Evolutionary conservation across 495 filamentous ascomycete genomes (phyloP).

Genomic region (Hyaloscypha bicolor): DNA sequence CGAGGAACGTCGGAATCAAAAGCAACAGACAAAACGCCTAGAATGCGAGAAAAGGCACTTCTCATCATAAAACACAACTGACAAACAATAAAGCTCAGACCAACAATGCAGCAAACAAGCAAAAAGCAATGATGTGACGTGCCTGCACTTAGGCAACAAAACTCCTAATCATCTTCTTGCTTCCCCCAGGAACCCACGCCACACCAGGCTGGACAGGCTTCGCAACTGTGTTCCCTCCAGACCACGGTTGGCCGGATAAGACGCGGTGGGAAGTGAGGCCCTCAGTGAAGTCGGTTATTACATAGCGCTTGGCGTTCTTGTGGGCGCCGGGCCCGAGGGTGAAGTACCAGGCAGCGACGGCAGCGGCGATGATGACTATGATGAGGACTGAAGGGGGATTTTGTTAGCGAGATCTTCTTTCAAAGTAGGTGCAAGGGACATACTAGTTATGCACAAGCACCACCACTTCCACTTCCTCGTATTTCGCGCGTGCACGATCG

Average conservation of each 20-base stretch:
- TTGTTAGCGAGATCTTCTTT: constrained; percentile 21
- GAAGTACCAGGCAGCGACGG: constrained; percentile 42
- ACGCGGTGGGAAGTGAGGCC: constrained; percentile 11
- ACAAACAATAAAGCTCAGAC: too few relatives aligned
- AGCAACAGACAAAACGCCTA: background rate
- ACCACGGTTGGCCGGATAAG: constrained; percentile 7
- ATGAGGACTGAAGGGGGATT: constrained; percentile 44
- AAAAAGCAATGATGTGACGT: background rate
- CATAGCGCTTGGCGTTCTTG: constrained; percentile 40
- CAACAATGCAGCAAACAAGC: background rate
- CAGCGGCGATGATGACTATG: constrained; percentile 51
- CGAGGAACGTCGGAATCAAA: background rate
- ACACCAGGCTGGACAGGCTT: constrained; percentile 24
- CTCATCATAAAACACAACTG: too few relatives aligned
- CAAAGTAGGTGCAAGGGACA: constrained; percentile 41
- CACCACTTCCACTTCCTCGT: constrained; percentile 98
- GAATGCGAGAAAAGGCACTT: background rate
- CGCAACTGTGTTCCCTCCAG: background rate
- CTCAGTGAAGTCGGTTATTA: constrained; percentile 17
- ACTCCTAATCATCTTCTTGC: background rate
- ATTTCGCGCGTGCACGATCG: constrained; percentile 76
- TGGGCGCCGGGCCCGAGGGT: constrained; percentile 30
- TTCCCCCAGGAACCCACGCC: constrained; percentile 8
- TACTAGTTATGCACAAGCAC: constrained; percentile 80
- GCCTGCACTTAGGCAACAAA: background rate